phyloP scores from a whole-genome alignment of 2,329 filamentous ascomycete species.

The Alternaria sp. region DNA sequence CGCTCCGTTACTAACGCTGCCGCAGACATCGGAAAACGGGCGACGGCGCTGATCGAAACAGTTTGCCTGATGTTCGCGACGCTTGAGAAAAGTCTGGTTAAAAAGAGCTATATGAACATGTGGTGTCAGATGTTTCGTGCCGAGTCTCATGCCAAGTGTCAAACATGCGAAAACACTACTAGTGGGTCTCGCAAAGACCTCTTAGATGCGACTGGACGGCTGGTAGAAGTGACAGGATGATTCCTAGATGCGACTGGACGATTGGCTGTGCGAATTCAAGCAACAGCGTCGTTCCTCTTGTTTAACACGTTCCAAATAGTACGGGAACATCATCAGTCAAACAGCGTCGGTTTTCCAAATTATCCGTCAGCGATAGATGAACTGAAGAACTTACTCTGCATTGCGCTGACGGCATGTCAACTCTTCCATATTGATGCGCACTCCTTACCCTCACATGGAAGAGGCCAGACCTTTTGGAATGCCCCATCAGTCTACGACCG shows the following conservation, averaged over 20 bases:
- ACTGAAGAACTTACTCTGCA: not conserved
- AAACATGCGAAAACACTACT: constrained; percentile 9
- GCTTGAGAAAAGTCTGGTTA: not conserved
- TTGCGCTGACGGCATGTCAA: not conserved
- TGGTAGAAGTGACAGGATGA: not conserved
- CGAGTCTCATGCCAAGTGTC: constrained; percentile 19
- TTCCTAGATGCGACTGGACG: not conserved
- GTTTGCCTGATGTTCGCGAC: constrained; percentile 3
- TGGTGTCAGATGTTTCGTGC: constrained; percentile 11
- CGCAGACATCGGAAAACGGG: not conserved
- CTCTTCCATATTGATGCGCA: not conserved
- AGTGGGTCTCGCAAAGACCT: not conserved
- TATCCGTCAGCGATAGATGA: not conserved
- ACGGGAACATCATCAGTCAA: not conserved
- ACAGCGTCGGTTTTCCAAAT: not conserved
- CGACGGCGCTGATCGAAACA: constrained; percentile 1
- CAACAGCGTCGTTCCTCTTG: not conserved
- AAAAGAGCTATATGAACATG: not conserved
- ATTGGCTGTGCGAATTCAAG: not conserved
- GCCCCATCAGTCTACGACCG: not conserved
- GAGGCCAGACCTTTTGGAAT: not conserved
- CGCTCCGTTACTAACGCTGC: not conserved
- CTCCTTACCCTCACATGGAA: not conserved
- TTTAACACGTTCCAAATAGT: constrained; percentile 1
- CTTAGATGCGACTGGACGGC: not conserved